Percentiles rank a stretch among this genome's conserved stretches.
Conservation (phyloP, 2,329 filamentous ascomycete species). For the Biscogniauxia marginata region DNA sequence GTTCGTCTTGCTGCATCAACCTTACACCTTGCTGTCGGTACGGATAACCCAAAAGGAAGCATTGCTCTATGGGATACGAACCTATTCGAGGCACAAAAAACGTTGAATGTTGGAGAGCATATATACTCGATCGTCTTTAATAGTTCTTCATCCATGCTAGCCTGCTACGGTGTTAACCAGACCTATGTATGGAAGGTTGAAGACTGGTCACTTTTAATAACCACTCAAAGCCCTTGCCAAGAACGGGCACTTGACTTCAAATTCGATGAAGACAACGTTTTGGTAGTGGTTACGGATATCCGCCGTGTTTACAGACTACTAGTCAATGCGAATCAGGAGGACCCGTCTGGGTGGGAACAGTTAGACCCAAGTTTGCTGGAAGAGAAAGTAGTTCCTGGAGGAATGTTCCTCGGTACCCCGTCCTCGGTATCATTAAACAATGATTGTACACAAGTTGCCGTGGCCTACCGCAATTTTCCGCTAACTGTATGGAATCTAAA, state of each 20-base stretch:
- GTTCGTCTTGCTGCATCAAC: slow-evolving; percentile 11
- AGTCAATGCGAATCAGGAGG: background rate
- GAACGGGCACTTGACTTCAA: slow-evolving; percentile 11
- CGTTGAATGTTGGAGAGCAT: slow-evolving; percentile 11
- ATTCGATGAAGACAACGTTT: slow-evolving; percentile 5
- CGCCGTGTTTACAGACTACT: slow-evolving; percentile 7
- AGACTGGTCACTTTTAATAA: slow-evolving; percentile 5
- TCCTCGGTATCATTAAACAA: slow-evolving; percentile 16
- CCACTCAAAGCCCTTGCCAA: slow-evolving; percentile 2
- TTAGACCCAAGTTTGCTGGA: slow-evolving; percentile 6
- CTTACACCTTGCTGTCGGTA: slow-evolving; percentile 13
- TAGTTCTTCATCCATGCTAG: slow-evolving; percentile 12
- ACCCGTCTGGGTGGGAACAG: background rate
- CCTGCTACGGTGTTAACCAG: slow-evolving; percentile 9
- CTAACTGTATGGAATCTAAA: slow-evolving; percentile 19
- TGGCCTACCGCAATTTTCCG: slow-evolving; percentile 15
- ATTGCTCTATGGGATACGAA: slow-evolving; percentile 20
- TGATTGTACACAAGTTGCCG: slow-evolving; percentile 20
- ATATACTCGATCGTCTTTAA: slow-evolving; percentile 13
- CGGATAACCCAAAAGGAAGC: slow-evolving; percentile 3
- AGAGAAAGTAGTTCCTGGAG: slow-evolving; percentile 13
- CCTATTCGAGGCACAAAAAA: slow-evolving; percentile 10
- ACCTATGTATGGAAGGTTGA: slow-evolving; percentile 13
- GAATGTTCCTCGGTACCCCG: slow-evolving; percentile 10
- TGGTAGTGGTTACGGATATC: slow-evolving; percentile 10